Evolutionary conservation across 202 grass and related monocot genomes (phyloP), one percentile per base, ranked within the genome.

Genomic region (Carex sylvatica): DNA sequence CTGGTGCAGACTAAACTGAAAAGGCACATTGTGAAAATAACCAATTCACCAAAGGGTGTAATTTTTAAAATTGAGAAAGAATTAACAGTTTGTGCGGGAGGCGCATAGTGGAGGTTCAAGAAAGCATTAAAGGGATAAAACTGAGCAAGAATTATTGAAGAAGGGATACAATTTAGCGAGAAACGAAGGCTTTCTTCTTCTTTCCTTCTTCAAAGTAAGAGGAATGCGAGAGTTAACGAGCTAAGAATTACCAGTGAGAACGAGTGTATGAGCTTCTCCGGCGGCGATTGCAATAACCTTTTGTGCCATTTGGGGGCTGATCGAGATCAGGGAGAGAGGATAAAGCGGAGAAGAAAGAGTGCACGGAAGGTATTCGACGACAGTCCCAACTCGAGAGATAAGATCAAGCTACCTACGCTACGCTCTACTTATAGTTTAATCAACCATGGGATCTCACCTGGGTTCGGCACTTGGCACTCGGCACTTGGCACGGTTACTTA

Each of bases 231-330:
- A 54, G 78, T 8, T 15, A 40, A 13, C 22, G 82, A 42, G 51
- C 9, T n/a, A 2, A 13, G 22, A 30, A 71, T 80, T 83, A 98
- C 95, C 85, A 55, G 89, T 79, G 86, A 98, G 91, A 11, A 89
- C 92, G 77, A 98, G 92, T 15, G 95, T 98, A 79, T 98, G 92
- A 87, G 88, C 91, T 94, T 98, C 95, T 63, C 95, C 95, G 63
- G 91, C 93, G 80, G 92, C 89, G 58, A 95, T 82, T 26, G 92
- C 79, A 58, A 84, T 60, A 74, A 95, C 92, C 76, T 93, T 98
- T 68, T 61, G 84, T 89, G 95, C 80, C 95, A 98, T 95, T 79
- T 59, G 51, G 70, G 44, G 65, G 73, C 30, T 46, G 79, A 2
- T 64, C 30, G 40, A 5, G 75, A 63, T 47, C n/a, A 51, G 71